Conservation (phyloP, 2,329 filamentous ascomycete species). For the Aspergillus fijiensis region DNA sequence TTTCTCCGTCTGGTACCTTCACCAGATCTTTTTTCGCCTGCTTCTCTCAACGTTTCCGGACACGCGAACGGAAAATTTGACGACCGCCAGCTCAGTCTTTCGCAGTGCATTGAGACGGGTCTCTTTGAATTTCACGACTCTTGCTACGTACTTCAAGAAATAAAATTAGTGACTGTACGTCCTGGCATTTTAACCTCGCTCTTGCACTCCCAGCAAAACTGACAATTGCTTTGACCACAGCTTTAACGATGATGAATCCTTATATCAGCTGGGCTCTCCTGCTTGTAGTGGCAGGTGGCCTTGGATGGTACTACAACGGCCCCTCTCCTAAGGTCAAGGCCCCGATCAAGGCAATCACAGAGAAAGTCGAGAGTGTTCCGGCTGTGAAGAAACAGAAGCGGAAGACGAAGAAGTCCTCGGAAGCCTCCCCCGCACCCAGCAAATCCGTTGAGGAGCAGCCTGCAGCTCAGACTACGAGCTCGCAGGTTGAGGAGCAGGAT, state of each 20-base stretch:
- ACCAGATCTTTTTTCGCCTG: not conserved
- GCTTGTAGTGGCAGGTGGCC: constrained; percentile 41
- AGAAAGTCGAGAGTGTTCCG: constrained; percentile 35
- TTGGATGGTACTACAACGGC: constrained; percentile 46
- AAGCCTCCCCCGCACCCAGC: constrained; percentile 29
- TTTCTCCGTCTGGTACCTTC: not conserved
- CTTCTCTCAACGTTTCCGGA: not conserved
- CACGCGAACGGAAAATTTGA: not conserved
- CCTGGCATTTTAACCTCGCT: not conserved
- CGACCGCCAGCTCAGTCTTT: not conserved
- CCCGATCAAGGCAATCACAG: constrained; percentile 29
- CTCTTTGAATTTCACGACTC: constrained; percentile 10
- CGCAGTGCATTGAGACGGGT: not conserved
- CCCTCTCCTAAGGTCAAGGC: constrained; percentile 33
- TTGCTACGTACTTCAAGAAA: constrained; percentile 13
- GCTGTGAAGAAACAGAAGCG: constrained; percentile 45
- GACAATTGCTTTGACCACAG: constrained; percentile 7
- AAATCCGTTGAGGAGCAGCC: constrained; percentile 34
- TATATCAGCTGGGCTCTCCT: constrained; percentile 47
- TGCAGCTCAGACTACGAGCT: constrained; percentile 27
- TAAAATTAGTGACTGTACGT: constrained; percentile 10
- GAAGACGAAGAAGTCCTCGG: constrained; percentile 36
- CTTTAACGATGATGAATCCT: constrained; percentile 42
- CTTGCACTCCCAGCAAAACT: not conserved
- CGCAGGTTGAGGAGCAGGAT: constrained; percentile 43